Evolutionary conservation across 108 stramenopile genomes (phyloP).

Genomic region (Nitzschia sp.): DNA sequence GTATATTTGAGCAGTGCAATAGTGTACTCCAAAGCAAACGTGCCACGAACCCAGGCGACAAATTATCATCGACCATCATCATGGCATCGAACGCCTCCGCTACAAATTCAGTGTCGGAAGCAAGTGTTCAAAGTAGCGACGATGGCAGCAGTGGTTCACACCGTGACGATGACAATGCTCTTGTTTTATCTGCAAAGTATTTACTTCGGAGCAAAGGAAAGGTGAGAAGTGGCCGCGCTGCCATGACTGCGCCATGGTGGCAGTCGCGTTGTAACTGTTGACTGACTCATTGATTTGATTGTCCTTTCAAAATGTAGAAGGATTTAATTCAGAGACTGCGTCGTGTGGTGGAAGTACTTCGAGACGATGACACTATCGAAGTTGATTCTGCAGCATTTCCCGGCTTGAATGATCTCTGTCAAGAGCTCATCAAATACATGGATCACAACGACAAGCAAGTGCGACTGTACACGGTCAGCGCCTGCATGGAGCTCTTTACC

Average conservation of each 20-base stretch:
- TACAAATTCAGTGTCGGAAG: not conserved
- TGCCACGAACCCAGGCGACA: no score
- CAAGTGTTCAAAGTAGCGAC: not conserved
- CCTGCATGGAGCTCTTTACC: slow-evolving; percentile 77
- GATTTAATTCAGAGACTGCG: slow-evolving; percentile 46
- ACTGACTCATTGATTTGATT: not conserved
- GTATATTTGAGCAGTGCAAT: no score
- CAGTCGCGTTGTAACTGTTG: no score
- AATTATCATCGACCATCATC: not conserved
- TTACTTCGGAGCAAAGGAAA: slow-evolving; percentile 33
- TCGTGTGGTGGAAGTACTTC: slow-evolving; percentile 37
- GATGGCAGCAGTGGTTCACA: not conserved
- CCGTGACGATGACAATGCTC: not conserved
- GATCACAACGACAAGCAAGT: slow-evolving; percentile 72
- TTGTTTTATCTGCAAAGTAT: slow-evolving; percentile 39
- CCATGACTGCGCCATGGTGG: no score
- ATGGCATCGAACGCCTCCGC: not conserved
- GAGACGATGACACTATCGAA: slow-evolving; percentile 37
- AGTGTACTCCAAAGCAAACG: no score
- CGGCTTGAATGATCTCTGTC: slow-evolving; percentile 58
- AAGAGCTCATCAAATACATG: slow-evolving; percentile 45
- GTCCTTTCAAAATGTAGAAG: slow-evolving; percentile 27
- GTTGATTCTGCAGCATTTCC: slow-evolving; percentile 42
- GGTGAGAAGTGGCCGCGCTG: slow-evolving; percentile 17
- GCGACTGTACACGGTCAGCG: slow-evolving; percentile 62